phyloP scores from a whole-genome alignment of 2,329 filamentous ascomycete genomes.

The Anisogramma anomala region DNA sequence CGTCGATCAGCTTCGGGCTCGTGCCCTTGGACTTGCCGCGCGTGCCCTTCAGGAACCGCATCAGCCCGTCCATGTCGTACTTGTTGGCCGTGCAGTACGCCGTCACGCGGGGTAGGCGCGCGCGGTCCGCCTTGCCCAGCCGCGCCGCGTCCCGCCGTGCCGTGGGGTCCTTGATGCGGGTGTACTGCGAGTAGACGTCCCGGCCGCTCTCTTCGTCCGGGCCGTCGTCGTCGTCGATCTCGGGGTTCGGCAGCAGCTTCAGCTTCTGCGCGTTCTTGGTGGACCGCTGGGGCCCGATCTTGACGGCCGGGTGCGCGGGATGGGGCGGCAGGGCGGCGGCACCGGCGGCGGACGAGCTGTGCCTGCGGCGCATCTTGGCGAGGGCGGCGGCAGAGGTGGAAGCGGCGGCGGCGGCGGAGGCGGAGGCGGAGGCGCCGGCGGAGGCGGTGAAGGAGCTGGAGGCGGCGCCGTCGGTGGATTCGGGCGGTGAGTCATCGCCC shows the following conservation, averaged over 20 bases:
- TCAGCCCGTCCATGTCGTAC: slow-evolving; percentile 80
- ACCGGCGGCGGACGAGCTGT: slow-evolving; percentile 69
- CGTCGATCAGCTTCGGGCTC: slow-evolving; percentile 86
- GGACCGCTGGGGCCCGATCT: slow-evolving; percentile 88
- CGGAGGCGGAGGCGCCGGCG: slow-evolving; percentile 59
- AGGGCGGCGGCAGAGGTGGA: slow-evolving; percentile 55
- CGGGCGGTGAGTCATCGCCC: slow-evolving; percentile 20
- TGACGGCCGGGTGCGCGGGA: slow-evolving; percentile 35
- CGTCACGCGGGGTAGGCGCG: slow-evolving; percentile 77
- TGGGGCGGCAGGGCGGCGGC: slow-evolving; percentile 38
- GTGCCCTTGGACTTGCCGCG: slow-evolving; percentile 65
- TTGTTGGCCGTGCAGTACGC: slow-evolving; percentile 92
- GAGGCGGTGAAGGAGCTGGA: slow-evolving; percentile 21
- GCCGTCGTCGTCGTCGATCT: slow-evolving; percentile 66
- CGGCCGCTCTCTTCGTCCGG: slow-evolving; percentile 80
- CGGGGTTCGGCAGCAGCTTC: slow-evolving; percentile 88
- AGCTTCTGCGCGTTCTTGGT: slow-evolving; percentile 95
- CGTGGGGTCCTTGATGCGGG: slow-evolving; percentile 91
- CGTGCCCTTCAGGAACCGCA: slow-evolving; percentile 75
- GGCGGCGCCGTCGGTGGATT: slow-evolving; percentile 18
- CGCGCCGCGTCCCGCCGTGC: slow-evolving; percentile 84
- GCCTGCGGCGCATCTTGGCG: slow-evolving; percentile 73
- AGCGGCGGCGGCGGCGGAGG: slow-evolving; percentile 54
- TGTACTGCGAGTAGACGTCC: slow-evolving; percentile 97
- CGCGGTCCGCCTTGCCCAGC: slow-evolving; percentile 84